phyloP scores from a whole-genome alignment of 371 early-diverging fungal species.

The Encephalitozoon romaleae region DNA sequence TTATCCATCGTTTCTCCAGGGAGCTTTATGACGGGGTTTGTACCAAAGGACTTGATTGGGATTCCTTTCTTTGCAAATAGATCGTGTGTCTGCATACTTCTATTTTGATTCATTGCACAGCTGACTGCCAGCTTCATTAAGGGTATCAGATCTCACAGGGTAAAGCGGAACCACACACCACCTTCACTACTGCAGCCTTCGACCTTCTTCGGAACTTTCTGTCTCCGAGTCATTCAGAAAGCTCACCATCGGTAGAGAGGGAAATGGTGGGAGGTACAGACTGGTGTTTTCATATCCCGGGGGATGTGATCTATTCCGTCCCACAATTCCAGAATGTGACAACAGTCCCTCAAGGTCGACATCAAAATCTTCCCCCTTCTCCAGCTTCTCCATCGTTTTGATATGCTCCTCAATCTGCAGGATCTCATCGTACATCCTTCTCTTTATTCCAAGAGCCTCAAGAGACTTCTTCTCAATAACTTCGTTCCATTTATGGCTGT shows the following conservation, averaged over 20 bases:
- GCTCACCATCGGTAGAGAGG: background rate
- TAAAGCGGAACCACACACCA: background rate
- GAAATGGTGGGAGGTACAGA: slow-evolving; percentile 22
- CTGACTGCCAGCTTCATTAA: slow-evolving; percentile 69
- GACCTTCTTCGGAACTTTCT: slow-evolving; percentile 2
- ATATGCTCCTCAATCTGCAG: slow-evolving; percentile 4
- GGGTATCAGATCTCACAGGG: background rate
- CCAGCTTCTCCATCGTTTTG: background rate
- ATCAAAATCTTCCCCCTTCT: background rate
- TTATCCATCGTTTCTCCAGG: slow-evolving; percentile 75
- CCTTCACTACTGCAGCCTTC: background rate
- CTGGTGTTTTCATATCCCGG: slow-evolving; percentile 13
- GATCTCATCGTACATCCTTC: slow-evolving; percentile 1
- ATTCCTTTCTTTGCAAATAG: slow-evolving; percentile 68
- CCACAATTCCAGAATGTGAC: slow-evolving; percentile 3
- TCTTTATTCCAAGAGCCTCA: background rate
- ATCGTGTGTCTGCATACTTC: slow-evolving; percentile 86
- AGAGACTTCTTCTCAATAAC: background rate
- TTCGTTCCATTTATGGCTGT: background rate
- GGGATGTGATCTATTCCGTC: background rate
- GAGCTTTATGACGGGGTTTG: slow-evolving; percentile 75
- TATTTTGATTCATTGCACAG: slow-evolving; percentile 87
- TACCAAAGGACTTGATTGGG: slow-evolving; percentile 73
- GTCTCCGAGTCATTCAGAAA: background rate
- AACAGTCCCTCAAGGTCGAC: background rate